Base-by-base conservation (phyloP, 2,329 filamentous ascomycete species). In the Plenodomus lindquistii region DNA sequence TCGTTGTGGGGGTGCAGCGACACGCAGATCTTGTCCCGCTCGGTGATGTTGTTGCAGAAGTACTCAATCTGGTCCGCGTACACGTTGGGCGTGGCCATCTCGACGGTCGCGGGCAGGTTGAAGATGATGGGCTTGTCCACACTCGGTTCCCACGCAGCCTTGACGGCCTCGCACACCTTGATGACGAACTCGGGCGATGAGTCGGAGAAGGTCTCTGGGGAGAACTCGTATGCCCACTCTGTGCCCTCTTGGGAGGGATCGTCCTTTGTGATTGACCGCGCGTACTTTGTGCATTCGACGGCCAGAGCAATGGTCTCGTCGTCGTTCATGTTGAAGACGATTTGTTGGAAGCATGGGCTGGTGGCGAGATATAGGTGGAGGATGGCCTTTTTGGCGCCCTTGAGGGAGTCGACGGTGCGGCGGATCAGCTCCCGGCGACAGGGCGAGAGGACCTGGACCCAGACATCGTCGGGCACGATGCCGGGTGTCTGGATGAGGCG, bases 41-140 rank as follows among this genome's bases (percentile, higher is more conserved):
- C 88, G 0, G 82, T 81, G 67, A 97, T 91, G 70, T 93, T 81
- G 43, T 81, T 84, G 78, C 91, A 96, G 75, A 99, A 99, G 76
- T 90, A 96, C 72, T 99, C 94, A 54, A 99, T 89, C 76, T 95
- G 88, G 69, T 99, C 94, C 41, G 94, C 94, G 71, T 94, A 99
- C 40, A 97, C 83, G 70, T 99, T 99, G 27, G 92, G 92, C 1
- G 94, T 97, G 0, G 90, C 77, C 85, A 97, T 86, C 76, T 99
- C 94, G 29, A 97, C 93, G 0, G 94, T 99, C 1, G 94, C 93
- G 0, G 94, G 93, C 42, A 99, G 81, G 77, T 97, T 97, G 81
- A 99, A 94, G 70, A 99, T 96, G 73, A 99, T 90, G 40, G 87
- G 89, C 62, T 85, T 86, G 72, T 90, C 84, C 34, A 79, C 84